Conservation (phyloP, 768 basidiomycete genomes). For the Sporobolomyces roseus region DNA sequence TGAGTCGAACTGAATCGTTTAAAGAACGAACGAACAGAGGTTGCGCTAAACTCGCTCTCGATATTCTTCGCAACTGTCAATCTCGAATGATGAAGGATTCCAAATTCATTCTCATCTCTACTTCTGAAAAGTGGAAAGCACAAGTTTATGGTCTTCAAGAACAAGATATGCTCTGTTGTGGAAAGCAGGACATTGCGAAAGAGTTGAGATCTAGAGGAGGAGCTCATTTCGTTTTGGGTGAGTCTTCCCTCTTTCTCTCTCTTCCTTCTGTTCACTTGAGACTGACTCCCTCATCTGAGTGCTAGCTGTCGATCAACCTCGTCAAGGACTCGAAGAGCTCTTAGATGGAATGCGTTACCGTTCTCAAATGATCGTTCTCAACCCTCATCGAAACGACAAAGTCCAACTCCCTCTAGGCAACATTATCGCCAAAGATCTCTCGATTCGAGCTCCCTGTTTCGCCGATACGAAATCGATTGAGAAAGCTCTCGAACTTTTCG, state of each 20-base stretch:
- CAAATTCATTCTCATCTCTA: slow-evolving; percentile 17
- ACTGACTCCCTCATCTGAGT: background rate
- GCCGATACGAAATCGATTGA: slow-evolving; percentile 15
- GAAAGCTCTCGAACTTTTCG: slow-evolving; percentile 3
- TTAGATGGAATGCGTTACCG: slow-evolving; percentile 18
- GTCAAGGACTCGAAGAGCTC: slow-evolving; percentile 1
- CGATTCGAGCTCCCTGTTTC: background rate
- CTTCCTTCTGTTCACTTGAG: background rate
- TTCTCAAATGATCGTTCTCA: slow-evolving; percentile 10
- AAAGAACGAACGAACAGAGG: too few species aligned
- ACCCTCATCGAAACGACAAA: background rate
- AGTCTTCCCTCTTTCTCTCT: background rate
- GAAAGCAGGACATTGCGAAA: background rate
- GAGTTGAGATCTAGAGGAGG: slow-evolving; percentile 17
- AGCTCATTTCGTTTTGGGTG: slow-evolving; percentile 10
- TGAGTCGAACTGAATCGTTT: background rate
- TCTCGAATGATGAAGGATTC: background rate
- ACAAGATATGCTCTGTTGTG: slow-evolving; percentile 8
- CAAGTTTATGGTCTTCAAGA: slow-evolving; percentile 3
- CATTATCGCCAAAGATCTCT: slow-evolving; percentile 15
- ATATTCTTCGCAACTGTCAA: background rate
- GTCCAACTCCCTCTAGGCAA: slow-evolving; percentile 16
- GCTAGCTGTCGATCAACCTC: slow-evolving; percentile 28
- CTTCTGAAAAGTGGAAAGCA: slow-evolving; percentile 11
- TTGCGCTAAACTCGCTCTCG: slow-evolving; percentile 16